These are phyloP conservation scores for Sporothrix protearum DNA, from an alignment of 2,329 filamentous ascomycete species.

Conservation along the genomic window DNA sequence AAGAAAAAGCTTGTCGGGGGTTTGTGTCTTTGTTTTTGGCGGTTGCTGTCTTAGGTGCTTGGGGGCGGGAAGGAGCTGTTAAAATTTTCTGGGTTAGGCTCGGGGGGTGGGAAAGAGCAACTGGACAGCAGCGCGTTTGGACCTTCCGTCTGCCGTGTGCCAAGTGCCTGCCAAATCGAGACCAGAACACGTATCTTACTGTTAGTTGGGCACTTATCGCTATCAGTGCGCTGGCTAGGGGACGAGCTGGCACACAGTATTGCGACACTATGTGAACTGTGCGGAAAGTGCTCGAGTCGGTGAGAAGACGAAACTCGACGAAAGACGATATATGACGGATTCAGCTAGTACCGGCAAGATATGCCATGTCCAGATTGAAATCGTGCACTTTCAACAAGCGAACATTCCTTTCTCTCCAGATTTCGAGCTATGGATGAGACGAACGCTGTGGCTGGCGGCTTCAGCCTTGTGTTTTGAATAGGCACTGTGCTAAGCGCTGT, in stretches of 20 bases:
- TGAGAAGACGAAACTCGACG: no score
- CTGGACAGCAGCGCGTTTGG: constrained; percentile 2
- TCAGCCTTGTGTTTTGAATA: not conserved
- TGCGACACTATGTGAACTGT: constrained; percentile 1
- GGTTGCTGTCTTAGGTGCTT: constrained; percentile 8
- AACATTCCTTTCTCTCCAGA: no score
- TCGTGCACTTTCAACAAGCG: not conserved
- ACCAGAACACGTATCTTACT: constrained; percentile 5
- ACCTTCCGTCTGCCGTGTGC: not conserved
- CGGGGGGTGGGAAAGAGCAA: not conserved
- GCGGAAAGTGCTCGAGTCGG: not conserved
- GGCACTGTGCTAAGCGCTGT: constrained; percentile 11
- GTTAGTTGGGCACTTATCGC: constrained; percentile 17
- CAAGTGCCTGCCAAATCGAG: constrained; percentile 8
- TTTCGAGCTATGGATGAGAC: not conserved
- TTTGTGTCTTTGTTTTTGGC: constrained; percentile 12
- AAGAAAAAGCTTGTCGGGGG: not conserved
- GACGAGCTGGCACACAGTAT: constrained; percentile 11
- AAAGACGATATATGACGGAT: no score
- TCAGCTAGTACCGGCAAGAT: no score
- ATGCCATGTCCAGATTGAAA: not conserved
- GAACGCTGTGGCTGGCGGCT: not conserved
- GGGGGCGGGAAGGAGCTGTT: constrained; percentile 8
- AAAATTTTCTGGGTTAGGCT: constrained; percentile 11
- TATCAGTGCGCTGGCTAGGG: constrained; percentile 14